These are phyloP conservation scores for Aurantiochytrium sp. DNA, from an alignment of 108 stramenopile species.

Conservation along the genomic window DNA sequence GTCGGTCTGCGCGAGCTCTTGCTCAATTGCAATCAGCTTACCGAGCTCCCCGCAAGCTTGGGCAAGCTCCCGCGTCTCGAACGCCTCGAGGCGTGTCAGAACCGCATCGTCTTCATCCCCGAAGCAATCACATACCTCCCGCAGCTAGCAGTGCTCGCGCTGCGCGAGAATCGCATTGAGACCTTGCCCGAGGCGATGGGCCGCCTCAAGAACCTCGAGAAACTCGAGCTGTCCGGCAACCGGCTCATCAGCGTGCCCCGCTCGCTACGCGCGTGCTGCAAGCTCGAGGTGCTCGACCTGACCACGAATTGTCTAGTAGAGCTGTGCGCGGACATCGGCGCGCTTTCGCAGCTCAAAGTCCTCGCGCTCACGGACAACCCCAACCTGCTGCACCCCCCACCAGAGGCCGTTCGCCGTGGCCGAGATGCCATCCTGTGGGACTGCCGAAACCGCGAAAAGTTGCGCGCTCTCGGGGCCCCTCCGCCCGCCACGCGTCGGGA, in stretches of 20 bases:
- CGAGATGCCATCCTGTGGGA: not conserved
- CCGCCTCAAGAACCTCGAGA: not conserved
- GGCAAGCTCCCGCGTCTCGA: constrained; percentile 33
- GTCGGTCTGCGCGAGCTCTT: not conserved
- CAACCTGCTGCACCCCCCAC: not conserved
- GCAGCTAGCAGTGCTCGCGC: constrained; percentile 17
- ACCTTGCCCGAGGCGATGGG: constrained; percentile 38
- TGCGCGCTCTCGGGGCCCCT: not conserved
- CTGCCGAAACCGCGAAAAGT: not conserved
- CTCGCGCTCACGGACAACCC: not conserved
- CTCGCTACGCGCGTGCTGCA: not conserved
- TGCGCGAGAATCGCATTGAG: constrained; percentile 40
- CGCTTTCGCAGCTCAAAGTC: not conserved
- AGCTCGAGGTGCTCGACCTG: not conserved
- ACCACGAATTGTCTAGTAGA: not conserved
- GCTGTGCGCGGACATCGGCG: not conserved
- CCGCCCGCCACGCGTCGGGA: not conserved
- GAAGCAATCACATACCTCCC: constrained; percentile 35
- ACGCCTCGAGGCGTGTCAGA: constrained; percentile 43
- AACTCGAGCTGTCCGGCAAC: constrained; percentile 15
- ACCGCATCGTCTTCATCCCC: constrained; percentile 36
- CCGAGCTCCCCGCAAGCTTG: constrained; percentile 22
- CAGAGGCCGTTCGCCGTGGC: not conserved
- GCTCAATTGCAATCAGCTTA: constrained; percentile 13
- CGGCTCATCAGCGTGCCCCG: not conserved